A percentile compares a stretch with the other conserved stretches of the same genome.
Evolutionary conservation across 1,284 basidiomycete species (phyloP).

Genomic region (Boletus hoseneyae): DNA sequence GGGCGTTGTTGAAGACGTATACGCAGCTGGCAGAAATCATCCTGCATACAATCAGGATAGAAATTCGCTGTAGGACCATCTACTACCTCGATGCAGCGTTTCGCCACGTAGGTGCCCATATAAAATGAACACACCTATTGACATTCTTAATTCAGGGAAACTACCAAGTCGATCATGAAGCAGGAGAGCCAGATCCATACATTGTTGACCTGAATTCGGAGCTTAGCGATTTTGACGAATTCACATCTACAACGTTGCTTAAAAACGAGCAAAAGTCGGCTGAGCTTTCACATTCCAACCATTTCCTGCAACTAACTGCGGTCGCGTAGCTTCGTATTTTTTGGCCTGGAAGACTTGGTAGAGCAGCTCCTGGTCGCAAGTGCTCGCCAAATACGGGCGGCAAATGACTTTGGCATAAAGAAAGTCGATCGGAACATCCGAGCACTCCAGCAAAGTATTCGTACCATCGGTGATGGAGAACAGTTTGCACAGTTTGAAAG

Average conservation of each 20-base stretch:
- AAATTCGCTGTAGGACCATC: constrained; percentile 83
- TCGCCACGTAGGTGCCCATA: constrained; percentile 50
- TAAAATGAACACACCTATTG: constrained; percentile 1
- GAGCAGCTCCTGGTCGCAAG: constrained; percentile 80
- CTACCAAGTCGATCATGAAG: constrained; percentile 78
- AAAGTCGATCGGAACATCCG: constrained; percentile 91
- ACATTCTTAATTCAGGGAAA: constrained; percentile 57
- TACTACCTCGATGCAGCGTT: constrained; percentile 82
- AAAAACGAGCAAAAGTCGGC: constrained; percentile 64
- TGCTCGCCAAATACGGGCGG: constrained; percentile 67
- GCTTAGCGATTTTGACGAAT: constrained; percentile 75
- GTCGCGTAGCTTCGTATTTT: constrained; percentile 72
- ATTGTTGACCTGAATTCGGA: constrained; percentile 86
- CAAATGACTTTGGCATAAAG: constrained; percentile 78
- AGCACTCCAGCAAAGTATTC: constrained; percentile 90
- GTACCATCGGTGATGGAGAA: constrained; percentile 65
- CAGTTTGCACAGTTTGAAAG: constrained; percentile 70
- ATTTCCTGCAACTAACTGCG: constrained; percentile 2
- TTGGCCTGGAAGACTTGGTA: constrained; percentile 84
- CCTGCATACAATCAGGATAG: constrained; percentile 85
- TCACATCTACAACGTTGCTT: constrained; percentile 60
- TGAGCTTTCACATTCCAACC: constrained; percentile 4
- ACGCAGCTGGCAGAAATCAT: constrained; percentile 85
- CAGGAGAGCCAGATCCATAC: constrained; percentile 87
- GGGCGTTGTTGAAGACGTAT: constrained; percentile 87